Evolutionary conservation across 2,329 filamentous ascomycete species (phyloP), one percentile per base, ranked within the genome.

Genomic region (Colletotrichum magnum): DNA sequence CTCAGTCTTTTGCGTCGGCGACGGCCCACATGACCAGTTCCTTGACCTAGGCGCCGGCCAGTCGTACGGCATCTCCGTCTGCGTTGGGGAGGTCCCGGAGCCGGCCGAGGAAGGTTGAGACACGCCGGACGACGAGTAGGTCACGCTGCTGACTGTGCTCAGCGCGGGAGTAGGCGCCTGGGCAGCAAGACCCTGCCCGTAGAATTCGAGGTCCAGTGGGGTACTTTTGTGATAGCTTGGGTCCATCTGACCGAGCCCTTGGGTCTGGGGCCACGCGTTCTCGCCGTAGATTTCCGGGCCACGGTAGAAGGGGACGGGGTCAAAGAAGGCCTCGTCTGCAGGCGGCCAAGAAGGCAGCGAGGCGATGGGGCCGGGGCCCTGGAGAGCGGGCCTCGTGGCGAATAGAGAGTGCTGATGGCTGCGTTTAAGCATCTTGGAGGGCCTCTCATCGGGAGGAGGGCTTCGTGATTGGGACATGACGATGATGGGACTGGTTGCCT

Each of bases 21-120:
- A 79, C 0, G 74, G 74, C 1, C 71, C 73, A n/a, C 72, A 71
- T 3, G 77, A 75, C 26, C 26, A 56, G 2, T 61, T 24, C 32
- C 61, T 28, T 36, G 58, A 54, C 41, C 60, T 56, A 50, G 52
- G 32, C 21, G 68, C 74, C 13, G 74, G 50, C 45, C 72, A 62
- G 52, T 78, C 76, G 6, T 32, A 61, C 18, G 73, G 72, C 1
- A 66, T 48, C 6, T 79, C 78, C 5, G 76, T 78, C n/a, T 74
- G 74, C 0, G 77, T 68, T 2, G 78, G 75, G 0, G 79, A 80
- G 6, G 76, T 47, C 3, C 76, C 72, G 4, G 77, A 79, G 10
- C 75, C 75, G 3, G 73, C 72, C 4, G 79, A 79, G 1, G 77
- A 79, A 0, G 70, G 66, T 45, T 73, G 72, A 1, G 72, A 73